Evolutionary conservation across 2,329 filamentous ascomycete species (phyloP).

Genomic region (Penicillium sp.): DNA sequence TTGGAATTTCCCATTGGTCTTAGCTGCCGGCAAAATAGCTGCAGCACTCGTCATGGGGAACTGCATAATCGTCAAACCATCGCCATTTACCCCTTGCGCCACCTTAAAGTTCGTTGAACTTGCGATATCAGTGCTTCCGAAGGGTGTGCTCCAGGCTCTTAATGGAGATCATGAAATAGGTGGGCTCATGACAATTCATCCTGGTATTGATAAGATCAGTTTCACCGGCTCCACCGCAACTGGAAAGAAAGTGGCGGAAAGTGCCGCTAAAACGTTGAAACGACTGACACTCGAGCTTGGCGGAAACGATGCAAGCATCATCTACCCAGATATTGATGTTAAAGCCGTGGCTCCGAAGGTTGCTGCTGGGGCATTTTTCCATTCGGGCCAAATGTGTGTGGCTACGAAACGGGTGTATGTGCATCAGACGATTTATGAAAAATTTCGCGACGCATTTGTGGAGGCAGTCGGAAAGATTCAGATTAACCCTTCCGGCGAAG

Average conservation of each 20-base stretch:
- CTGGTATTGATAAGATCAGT: constrained; percentile 56
- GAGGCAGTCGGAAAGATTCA: too few relatives aligned
- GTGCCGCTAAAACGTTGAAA: constrained; percentile 54
- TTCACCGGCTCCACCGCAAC: constrained; percentile 60
- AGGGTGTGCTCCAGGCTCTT: constrained; percentile 57
- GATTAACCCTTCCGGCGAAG: too few relatives aligned
- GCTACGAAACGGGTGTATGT: too few relatives aligned
- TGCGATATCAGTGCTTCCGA: constrained; percentile 50
- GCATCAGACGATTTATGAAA: too few relatives aligned
- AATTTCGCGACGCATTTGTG: too few relatives aligned
- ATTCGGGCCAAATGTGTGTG: too few relatives aligned
- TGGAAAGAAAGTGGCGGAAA: constrained; percentile 51
- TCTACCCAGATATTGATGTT: too few relatives aligned
- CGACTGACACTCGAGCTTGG: constrained; percentile 55
- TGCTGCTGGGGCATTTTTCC: too few relatives aligned
- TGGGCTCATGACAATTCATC: constrained; percentile 55
- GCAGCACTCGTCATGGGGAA: constrained; percentile 53
- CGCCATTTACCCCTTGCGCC: constrained; percentile 54
- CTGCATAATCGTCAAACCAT: constrained; percentile 55
- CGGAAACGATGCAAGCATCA: constrained; percentile 43
- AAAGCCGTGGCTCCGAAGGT: too few relatives aligned
- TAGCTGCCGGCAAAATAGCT: constrained; percentile 51
- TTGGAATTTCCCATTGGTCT: constrained; percentile 54
- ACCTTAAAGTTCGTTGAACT: constrained; percentile 56
- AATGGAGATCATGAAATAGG: constrained; percentile 57